Evolutionary conservation across 371 early-diverging fungal species (phyloP).

Genomic region (Mortierella sp.): DNA sequence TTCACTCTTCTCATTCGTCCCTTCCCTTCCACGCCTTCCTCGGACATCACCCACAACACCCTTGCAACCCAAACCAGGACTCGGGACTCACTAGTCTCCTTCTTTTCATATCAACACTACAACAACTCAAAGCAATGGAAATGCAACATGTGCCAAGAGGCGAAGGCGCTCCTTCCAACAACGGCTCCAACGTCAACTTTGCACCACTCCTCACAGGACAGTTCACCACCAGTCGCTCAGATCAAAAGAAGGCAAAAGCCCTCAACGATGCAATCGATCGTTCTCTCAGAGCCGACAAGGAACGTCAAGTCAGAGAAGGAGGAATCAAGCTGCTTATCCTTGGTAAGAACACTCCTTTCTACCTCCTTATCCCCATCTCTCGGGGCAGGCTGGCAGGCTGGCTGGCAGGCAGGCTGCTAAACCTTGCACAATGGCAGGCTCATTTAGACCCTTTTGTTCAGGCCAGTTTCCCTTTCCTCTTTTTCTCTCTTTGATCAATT

Average conservation of each 20-base stretch:
- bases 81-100: neutral
- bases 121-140: conserved; percentile 22
- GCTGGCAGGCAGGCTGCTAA: too few relatives aligned
- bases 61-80: neutral
- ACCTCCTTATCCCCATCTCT: neutral
- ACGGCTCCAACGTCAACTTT: neutral
- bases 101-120: neutral
- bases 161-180: conserved; percentile 10
- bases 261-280: conserved; percentile 58
- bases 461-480: neutral
- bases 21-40: neutral
- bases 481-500: neutral
- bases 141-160: conserved; percentile 25
- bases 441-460: too few relatives aligned
- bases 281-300: conserved; percentile 51
- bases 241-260: conserved; percentile 56
- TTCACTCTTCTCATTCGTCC: neutral
- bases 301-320: conserved; percentile 37
- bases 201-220: conserved; percentile 27
- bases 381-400: neutral
- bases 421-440: too few relatives aligned
- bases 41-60: neutral
- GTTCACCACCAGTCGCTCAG: conserved; percentile 26
- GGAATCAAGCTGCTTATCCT: conserved; percentile 56
- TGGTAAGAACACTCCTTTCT: conserved; percentile 29